Percentiles rank a stretch among this genome's conserved stretches.
phyloP scores from a whole-genome alignment of 768 basidiomycete genomes.

The Boletus subparvulus region DNA sequence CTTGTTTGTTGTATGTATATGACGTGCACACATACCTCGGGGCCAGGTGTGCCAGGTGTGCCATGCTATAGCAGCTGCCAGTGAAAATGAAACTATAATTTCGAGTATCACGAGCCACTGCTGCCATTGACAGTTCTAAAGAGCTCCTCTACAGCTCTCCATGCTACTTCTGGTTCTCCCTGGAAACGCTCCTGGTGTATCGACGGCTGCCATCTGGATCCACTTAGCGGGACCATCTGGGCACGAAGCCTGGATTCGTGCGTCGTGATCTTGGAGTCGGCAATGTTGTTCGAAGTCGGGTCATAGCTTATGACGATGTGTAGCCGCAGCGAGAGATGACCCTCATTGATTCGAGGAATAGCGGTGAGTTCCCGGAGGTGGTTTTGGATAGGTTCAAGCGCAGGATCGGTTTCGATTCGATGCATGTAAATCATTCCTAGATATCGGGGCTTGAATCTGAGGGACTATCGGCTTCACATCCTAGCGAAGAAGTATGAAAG shows the following conservation, averaged over 20 bases:
- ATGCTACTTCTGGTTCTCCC: constrained; percentile 15
- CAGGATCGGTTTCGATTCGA: constrained; percentile 17
- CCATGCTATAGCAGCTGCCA: background rate
- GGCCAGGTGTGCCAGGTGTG: no score
- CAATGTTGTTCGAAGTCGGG: background rate
- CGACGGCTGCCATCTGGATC: background rate
- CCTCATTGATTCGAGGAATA: background rate
- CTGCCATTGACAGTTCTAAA: background rate
- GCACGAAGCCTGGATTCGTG: background rate
- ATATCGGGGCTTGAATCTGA: constrained; percentile 5
- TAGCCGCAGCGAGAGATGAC: background rate
- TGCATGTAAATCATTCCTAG: constrained; percentile 21
- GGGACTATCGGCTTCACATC: background rate
- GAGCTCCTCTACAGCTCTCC: constrained; percentile 7
- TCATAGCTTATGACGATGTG: constrained; percentile 15
- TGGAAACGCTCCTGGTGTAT: constrained; percentile 5
- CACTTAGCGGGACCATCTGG: background rate
- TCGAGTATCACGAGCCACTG: background rate
- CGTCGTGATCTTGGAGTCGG: background rate
- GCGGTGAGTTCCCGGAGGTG: constrained; percentile 6
- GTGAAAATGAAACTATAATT: background rate
- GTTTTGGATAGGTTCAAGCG: background rate
- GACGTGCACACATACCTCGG: no score
- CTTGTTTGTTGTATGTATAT: no score
- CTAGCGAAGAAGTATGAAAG: background rate